A percentile compares a stretch with the other conserved stretches of the same genome.
Evolutionary conservation across 2,329 filamentous ascomycete genomes (phyloP).

Genomic region (Trichoderma hamatum): DNA sequence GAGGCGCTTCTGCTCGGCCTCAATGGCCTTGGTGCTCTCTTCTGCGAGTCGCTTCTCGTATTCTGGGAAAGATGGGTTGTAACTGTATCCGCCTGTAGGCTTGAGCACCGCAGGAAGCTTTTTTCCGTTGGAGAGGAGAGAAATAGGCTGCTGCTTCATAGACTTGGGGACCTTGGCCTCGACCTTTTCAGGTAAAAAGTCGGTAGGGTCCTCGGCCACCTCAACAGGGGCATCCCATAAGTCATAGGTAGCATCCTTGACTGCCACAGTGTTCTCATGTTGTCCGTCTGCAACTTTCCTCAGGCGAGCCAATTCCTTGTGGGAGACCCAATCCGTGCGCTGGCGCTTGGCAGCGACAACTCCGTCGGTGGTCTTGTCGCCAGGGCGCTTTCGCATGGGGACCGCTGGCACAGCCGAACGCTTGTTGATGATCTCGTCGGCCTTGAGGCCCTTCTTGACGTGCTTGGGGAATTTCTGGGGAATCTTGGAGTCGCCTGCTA

Average conservation of each 20-base stretch:
- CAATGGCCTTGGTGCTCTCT: conserved; percentile 78
- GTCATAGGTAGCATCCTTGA: conserved; percentile 72
- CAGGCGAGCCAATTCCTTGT: conserved; percentile 80
- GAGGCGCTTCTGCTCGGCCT: conserved; percentile 75
- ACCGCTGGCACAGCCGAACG: conserved; percentile 83
- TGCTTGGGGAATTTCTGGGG: conserved; percentile 66
- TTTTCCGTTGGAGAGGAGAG: conserved; percentile 82
- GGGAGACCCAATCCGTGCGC: conserved; percentile 77
- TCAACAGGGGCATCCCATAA: conserved; percentile 66
- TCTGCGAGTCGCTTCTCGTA: conserved; percentile 76
- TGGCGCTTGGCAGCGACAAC: conserved; percentile 74
- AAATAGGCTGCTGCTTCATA: conserved; percentile 74
- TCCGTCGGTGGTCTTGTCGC: conserved; percentile 71
- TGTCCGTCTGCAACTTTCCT: conserved; percentile 77
- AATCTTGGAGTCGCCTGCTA: conserved; percentile 68
- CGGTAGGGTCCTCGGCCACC: conserved; percentile 45
- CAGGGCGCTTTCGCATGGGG: conserved; percentile 73
- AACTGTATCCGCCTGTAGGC: conserved; percentile 82
- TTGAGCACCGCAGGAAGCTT: conserved; percentile 74
- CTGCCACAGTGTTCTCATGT: conserved; percentile 56
- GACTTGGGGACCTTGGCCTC: conserved; percentile 74
- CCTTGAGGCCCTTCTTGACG: conserved; percentile 77
- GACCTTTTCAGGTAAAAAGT: conserved; percentile 68
- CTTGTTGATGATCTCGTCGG: conserved; percentile 86
- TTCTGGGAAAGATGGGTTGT: conserved; percentile 87